phyloP scores from a whole-genome alignment of 345 rosid genomes.

The Gossypium longicalyx region DNA sequence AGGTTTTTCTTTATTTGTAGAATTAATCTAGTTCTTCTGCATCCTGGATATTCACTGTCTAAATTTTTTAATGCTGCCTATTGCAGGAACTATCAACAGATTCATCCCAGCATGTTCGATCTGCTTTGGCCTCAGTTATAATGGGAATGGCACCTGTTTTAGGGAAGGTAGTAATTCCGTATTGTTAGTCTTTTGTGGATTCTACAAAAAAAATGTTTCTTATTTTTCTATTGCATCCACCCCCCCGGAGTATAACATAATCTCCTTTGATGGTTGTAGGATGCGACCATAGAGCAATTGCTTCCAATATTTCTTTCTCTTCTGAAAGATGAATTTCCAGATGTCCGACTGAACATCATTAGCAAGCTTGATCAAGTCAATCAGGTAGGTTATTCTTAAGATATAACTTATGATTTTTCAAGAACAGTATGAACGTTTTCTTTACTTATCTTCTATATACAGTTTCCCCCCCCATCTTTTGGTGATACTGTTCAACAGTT shows the following conservation, averaged over 20 bases:
- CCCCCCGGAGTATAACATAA: too few species aligned
- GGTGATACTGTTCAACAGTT: not conserved
- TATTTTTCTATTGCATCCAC: not conserved
- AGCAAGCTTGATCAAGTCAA: slow-evolving; percentile 69
- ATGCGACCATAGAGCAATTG: slow-evolving; percentile 58
- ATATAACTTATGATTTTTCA: not conserved
- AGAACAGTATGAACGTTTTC: not conserved
- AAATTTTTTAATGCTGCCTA: slow-evolving; percentile 17
- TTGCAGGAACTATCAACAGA: slow-evolving; percentile 67
- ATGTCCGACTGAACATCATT: slow-evolving; percentile 54
- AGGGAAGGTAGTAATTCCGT: slow-evolving; percentile 43
- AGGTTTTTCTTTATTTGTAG: not conserved
- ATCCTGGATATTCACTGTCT: not conserved
- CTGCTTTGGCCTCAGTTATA: slow-evolving; percentile 82
- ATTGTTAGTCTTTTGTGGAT: not conserved
- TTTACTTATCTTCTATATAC: not conserved
- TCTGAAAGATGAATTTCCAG: slow-evolving; percentile 60
- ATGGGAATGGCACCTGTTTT: slow-evolving; percentile 90
- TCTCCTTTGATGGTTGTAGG: slow-evolving; percentile 28
- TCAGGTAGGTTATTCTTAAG: slow-evolving; percentile 32
- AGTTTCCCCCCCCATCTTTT: not conserved
- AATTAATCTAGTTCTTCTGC: not conserved
- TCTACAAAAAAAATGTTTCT: not conserved
- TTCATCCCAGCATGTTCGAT: slow-evolving; percentile 75
- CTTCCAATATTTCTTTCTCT: slow-evolving; percentile 60